Evolutionary conservation across 2,329 filamentous ascomycete genomes (phyloP).

Genomic region (Fusarium phyllophilum): DNA sequence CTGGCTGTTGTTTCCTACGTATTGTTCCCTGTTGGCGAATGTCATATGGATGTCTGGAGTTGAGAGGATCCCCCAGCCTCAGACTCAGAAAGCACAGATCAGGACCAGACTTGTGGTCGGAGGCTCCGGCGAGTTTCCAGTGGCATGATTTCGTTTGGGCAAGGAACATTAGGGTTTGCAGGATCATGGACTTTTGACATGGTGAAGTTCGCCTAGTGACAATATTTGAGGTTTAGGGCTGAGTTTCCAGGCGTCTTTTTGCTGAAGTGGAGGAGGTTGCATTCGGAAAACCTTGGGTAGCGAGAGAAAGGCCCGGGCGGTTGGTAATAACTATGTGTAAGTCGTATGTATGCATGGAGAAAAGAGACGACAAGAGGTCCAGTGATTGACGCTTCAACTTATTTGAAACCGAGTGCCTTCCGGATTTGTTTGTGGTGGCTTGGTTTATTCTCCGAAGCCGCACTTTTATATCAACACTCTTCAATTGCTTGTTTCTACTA

Average conservation of each 20-base stretch:
- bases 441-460: conserved; percentile 28
- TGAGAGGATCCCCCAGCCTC: neutral
- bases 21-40: conserved; percentile 16
- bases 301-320: neutral
- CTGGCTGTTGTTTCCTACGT: neutral
- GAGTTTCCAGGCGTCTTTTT: neutral
- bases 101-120: neutral
- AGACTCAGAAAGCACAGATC: conserved; percentile 3
- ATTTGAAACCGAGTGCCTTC: conserved; percentile 7
- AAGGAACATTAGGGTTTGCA: neutral
- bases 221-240: conserved; percentile 9
- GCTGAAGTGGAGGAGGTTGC: neutral
- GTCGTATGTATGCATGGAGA: neutral
- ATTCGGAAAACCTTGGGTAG: neutral
- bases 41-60: conserved; percentile 12
- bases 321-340: conserved; percentile 14
- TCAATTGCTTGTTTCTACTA: neutral
- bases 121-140: neutral
- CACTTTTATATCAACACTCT: neutral
- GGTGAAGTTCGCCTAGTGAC: neutral
- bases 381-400: neutral
- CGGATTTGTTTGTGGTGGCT: conserved; percentile 5
- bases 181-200: neutral
- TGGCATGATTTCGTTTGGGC: conserved; percentile 2
- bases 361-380: conserved; percentile 12